Base-by-base conservation (phyloP, 805 yeast species). In the Hanseniaspora taiwanica region DNA sequence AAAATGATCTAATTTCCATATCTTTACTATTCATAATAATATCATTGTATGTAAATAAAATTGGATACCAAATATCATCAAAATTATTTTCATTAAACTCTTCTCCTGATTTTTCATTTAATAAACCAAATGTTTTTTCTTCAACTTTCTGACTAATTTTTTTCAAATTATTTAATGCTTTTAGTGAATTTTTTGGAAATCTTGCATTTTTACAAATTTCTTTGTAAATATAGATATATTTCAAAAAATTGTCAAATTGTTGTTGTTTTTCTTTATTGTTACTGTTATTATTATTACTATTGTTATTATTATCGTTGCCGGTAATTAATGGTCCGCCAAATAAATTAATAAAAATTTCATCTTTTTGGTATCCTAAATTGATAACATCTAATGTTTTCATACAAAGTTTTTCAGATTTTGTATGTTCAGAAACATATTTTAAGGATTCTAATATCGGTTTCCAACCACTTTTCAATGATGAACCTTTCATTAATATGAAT, bases 11-110 rank as follows among this genome's bases (percentile, higher is more conserved):
- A 3, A 87, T 95, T 59, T 91, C 99, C 38, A 91, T 65, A 59
- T 91, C 99, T 42, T 80, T 86, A 3, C 96, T 96, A 1, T 78
- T 78, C 94, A 87, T 84, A 24, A 87, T 83, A 6, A 89, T 80
- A 45, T 83, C 86, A 54, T 86, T 84, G 60, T 85, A 82, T 12
- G 93, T 82, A 46, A 70, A 74, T 46, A 91, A 60, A n/a, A 89
- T 68, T 2, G 96, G 95, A 63, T 81, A 81, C 94, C 94, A 84
- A 12, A 76, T 65, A 46, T 76, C 76, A 36, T 64, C 65, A 44
- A 78, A 66, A 5, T 69, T 67, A 40, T 60, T 64, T 21, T 62
- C 66, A 31, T 58, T 62, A 32, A 49, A 44, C 9, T 40, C 40
- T 21, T 42, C 46, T 16, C 48, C 44, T 50, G 18, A 45, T 53